These are phyloP conservation scores for Torulaspora gathmanii DNA, from an alignment of 805 yeast genomes.

Conservation along the genomic window DNA sequence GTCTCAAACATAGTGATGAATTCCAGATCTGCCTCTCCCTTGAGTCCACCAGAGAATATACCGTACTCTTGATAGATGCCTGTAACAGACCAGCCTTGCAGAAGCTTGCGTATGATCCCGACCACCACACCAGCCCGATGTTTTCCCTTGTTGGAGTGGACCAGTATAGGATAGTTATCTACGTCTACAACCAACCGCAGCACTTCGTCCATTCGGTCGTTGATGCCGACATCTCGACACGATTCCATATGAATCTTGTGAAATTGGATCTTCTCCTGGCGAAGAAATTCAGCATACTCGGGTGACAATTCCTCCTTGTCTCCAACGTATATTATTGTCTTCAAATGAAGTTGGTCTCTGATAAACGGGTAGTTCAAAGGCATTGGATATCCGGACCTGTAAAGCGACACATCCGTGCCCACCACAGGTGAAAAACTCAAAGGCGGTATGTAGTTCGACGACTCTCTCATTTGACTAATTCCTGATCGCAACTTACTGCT, in stretches of 20 bases:
- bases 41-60: slow-evolving; percentile 80
- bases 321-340: slow-evolving; percentile 77
- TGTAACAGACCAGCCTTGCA: slow-evolving; percentile 91
- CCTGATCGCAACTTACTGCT: neutral
- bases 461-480: neutral
- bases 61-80: slow-evolving; percentile 93
- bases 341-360: slow-evolving; percentile 54
- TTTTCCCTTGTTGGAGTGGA: slow-evolving; percentile 96
- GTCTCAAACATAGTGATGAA: slow-evolving; percentile 82
- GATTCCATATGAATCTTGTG: slow-evolving; percentile 61
- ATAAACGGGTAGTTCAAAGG: slow-evolving; percentile 79
- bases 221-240: slow-evolving; percentile 69
- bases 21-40: slow-evolving; percentile 87
- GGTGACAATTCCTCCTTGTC: slow-evolving; percentile 55
- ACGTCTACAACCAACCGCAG: slow-evolving; percentile 53
- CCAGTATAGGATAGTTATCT: slow-evolving; percentile 77
- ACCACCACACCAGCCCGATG: slow-evolving; percentile 91
- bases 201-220: slow-evolving; percentile 52
- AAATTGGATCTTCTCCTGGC: slow-evolving; percentile 47
- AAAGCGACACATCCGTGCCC: slow-evolving; percentile 65
- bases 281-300: slow-evolving; percentile 69
- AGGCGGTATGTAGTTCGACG: slow-evolving; percentile 67
- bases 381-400: slow-evolving; percentile 92
- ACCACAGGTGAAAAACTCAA: slow-evolving; percentile 77
- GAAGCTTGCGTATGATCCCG: slow-evolving; percentile 78